phyloP scores from a whole-genome alignment of 129 eudicot species.

The Silybum marianum region DNA sequence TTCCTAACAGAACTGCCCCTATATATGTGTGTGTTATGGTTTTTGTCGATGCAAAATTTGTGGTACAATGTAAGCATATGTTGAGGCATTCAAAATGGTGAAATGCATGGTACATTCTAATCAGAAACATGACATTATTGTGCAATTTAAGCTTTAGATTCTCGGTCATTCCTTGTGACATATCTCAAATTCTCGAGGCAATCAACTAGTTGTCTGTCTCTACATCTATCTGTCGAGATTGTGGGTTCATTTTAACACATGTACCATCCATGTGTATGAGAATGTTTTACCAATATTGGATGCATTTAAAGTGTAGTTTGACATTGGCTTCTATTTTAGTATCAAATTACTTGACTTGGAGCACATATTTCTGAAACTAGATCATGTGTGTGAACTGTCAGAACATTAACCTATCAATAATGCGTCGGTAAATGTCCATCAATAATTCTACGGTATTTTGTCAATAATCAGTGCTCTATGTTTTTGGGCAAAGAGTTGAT shows the following conservation, averaged over 20 bases:
- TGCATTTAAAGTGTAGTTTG: neutral
- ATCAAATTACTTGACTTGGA: neutral
- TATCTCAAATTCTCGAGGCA: neutral
- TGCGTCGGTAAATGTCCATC: neutral
- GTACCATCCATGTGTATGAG: neutral
- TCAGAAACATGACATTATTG: neutral
- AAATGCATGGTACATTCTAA: too few relatives aligned
- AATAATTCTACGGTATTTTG: neutral
- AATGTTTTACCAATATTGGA: neutral
- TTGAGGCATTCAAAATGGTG: too few relatives aligned
- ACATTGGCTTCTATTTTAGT: neutral
- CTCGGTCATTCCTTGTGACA: neutral
- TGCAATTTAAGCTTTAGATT: neutral
- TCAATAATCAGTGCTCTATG: neutral
- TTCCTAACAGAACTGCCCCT: too few relatives aligned
- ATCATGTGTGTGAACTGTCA: neutral
- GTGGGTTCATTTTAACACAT: neutral
- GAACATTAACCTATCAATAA: neutral
- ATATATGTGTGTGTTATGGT: too few relatives aligned
- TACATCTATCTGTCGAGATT: neutral
- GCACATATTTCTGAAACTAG: neutral
- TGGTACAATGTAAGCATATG: too few relatives aligned
- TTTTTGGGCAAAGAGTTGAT: too few relatives aligned
- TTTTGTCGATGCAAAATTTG: too few relatives aligned
- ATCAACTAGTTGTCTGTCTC: neutral